Conservation (phyloP, 257 asterid genomes). For the Phtheirospermum japonicum region DNA sequence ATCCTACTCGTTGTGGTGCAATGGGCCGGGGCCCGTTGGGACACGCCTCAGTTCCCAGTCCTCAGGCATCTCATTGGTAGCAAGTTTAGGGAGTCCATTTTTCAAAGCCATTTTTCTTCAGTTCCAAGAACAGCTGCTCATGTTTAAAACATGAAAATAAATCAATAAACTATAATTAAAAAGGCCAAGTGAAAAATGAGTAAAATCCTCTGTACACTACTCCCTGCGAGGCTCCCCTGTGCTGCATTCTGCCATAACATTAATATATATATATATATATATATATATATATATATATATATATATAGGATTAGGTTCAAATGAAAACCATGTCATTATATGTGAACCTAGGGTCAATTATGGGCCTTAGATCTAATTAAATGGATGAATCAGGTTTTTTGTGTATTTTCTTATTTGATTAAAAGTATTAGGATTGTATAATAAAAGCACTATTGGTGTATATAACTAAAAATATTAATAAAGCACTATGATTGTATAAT, state of each 20-base stretch:
- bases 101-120: constrained; percentile 38
- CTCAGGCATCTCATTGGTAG: constrained; percentile 35
- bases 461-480: too few species aligned
- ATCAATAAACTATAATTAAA: background rate
- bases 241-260: constrained; percentile 43
- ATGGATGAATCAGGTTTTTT: too few species aligned
- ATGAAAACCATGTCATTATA: too few species aligned
- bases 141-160: background rate
- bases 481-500: too few species aligned
- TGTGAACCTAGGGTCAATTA: too few species aligned
- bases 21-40: constrained; percentile 65
- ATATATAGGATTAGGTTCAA: too few species aligned
- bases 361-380: too few species aligned
- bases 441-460: too few species aligned
- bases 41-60: constrained; percentile 59
- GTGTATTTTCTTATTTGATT: too few species aligned
- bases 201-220: constrained; percentile 31
- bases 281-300: too few species aligned
- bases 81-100: constrained; percentile 23
- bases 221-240: constrained; percentile 32
- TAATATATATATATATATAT: background rate
- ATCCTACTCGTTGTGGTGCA: constrained; percentile 54
- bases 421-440: too few species aligned
- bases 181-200: background rate
- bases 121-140: constrained; percentile 42